Conservation (phyloP, 1,284 basidiomycete species). For the Hemileia vastatrix region DNA sequence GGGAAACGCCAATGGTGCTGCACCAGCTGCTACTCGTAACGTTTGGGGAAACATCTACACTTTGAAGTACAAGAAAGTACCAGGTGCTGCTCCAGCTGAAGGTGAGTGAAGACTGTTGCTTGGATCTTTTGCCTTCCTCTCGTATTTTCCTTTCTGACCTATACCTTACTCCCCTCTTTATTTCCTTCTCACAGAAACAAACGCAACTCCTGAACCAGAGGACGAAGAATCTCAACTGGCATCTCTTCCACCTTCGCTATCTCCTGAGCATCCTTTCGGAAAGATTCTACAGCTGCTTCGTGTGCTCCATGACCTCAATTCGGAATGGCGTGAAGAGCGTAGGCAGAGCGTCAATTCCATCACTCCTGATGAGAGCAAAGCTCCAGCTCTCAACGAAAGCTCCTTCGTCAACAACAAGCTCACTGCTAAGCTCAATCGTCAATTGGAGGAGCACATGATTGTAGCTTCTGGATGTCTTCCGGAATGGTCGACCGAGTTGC, state of each 20-base stretch:
- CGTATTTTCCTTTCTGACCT: too few relatives aligned
- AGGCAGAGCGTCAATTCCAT: background rate
- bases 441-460: slow-evolving; percentile 96
- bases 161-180: too few relatives aligned
- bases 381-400: slow-evolving; percentile 50
- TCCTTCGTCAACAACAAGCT: slow-evolving; percentile 96
- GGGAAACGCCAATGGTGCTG: too few relatives aligned
- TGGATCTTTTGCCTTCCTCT: too few relatives aligned
- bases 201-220: slow-evolving; percentile 33
- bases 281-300: slow-evolving; percentile 38
- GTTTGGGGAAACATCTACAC: slow-evolving; percentile 1
- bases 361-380: background rate
- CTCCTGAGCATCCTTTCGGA: slow-evolving; percentile 33
- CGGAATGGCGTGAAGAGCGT: slow-evolving; percentile 29
- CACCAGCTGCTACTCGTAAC: slow-evolving; percentile 8
- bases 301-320: slow-evolving; percentile 36
- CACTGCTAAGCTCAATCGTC: slow-evolving; percentile 88
- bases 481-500: slow-evolving; percentile 36
- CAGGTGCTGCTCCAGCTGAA: background rate
- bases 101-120: background rate
- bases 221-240: slow-evolving; percentile 21
- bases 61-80: background rate
- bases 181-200: too few relatives aligned
- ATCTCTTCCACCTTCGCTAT: slow-evolving; percentile 35
- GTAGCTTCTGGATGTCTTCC: slow-evolving; percentile 57